Evolutionary conservation across 2,329 filamentous ascomycete species (phyloP), one percentile per base, ranked within the genome.

Genomic region (Claviceps monticola): DNA sequence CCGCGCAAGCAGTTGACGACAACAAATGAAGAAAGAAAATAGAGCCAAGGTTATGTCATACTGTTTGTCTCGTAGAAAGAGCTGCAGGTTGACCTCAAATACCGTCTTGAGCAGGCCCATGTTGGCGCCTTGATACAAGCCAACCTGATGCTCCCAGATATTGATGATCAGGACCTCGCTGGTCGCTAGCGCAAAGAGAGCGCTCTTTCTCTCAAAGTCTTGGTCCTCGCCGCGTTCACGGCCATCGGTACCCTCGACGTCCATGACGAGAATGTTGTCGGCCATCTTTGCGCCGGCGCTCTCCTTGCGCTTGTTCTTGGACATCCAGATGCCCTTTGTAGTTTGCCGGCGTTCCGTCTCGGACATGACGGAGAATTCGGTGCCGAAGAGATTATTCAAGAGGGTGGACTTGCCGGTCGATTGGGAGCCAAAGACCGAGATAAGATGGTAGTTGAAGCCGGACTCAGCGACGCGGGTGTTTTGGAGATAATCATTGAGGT

Each of bases 251-350:
- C 93, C 93, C 69, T 98, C 93, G 44, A 98, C 93, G 64, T 98
- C 93, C 93, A 98, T 98, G 60, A 98, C 93, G 56, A 98, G 74
- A 61, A 98, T 96, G 68, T 98, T 98, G 62, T 95, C 88, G 51
- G 91, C 90, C 89, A 97, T 96, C 57, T 74, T 74, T 57, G 66
- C 66, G 49, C 71, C 70, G 48, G 67, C 70, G 52, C 70, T 73
- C 53, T 72, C 67, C 57, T 72, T 68, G 59, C 76, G 75, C 74
- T 95, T 95, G 71, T 97, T 97, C 74, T 95, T 95, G 57, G 90
- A 95, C 84, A 98, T 85, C 93, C 93, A 98, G 66, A 98, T 98
- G 64, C 93, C 93, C 74, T 97, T 98, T 45, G 93, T 98, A 0
- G 93, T 98, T 75, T 98, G 93, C 56, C 89, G 83, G 57, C 93